Base-by-base conservation (phyloP, 2,329 filamentous ascomycete genomes). In the Penicillium sp. region DNA sequence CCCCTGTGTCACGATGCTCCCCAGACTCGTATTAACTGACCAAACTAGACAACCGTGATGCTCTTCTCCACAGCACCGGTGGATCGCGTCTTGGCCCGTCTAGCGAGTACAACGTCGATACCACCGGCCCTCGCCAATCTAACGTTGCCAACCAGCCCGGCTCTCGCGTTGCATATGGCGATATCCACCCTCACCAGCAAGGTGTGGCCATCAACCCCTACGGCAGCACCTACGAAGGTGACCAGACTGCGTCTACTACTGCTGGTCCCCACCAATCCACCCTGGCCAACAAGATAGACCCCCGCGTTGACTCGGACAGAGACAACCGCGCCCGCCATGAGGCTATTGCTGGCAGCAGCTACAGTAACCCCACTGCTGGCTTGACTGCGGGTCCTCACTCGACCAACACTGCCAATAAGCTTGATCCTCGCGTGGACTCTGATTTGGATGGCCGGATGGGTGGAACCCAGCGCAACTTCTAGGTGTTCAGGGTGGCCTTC, bases 181-280 rank as follows among this genome's bases (percentile, higher is more conserved):
- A 37, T 13, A 37, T 35, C 15, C 26, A 19, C 10, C 23, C 25
- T 23, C 23, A 26, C 20, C 23, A 25, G 13, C 7, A 33, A n/a
- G 26, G 16, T 10, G 15, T 19, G 18, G 34, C 11, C 10, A n/a
- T 10, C 6, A 30, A 10, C 35, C 9, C 11, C 13, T 15, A 37
- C n/a, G 28, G 3, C 14, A 20, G 33, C 19, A n/a, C 16, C 33
- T 11, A 35, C 21, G 19, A 32, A 36, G 20, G 33, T 19, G 21
- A 28, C 27, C 29, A 13, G 11, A 7, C 25, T n/a, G 14, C 25
- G 5, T 27, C 25, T 27, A 27, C 25, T 10, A 28, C 21, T 15
- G 16, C 40, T 11, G 44, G 44, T 14, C 40, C 44, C 7, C 44
- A 47, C 26, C 11, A 21, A 21, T 41, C 46, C 3, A 39, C 23